phyloP scores from a whole-genome alignment of 352 stramenopile genomes.

The Blastocystis sp. region DNA sequence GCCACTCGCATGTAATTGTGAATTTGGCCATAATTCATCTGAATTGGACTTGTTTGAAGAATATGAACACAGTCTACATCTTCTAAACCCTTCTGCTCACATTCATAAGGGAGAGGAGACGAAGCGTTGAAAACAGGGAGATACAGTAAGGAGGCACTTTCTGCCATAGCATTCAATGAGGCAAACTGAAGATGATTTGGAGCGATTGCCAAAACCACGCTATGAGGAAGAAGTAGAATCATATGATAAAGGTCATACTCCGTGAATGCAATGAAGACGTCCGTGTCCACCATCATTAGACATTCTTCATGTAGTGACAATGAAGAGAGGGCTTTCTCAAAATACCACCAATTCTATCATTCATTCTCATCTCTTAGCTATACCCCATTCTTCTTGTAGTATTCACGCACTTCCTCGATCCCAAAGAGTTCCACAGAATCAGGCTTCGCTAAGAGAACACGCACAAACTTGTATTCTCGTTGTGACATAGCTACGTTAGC shows the following conservation, averaged over 20 bases:
- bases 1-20: constrained; percentile 24
- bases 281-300: not conserved
- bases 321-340: not conserved
- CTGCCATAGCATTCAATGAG: not conserved
- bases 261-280: not conserved
- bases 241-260: not conserved
- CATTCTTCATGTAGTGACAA: not conserved
- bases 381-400: constrained; percentile 10
- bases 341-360: constrained; percentile 37
- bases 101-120: not conserved
- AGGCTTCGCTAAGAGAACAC: not conserved
- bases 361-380: not conserved
- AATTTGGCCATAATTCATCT: constrained; percentile 5
- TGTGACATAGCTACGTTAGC: not conserved
- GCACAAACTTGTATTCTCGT: not conserved
- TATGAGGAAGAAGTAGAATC: not conserved
- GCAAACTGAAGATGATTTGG: not conserved
- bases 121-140: not conserved
- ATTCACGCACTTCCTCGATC: not conserved
- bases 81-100: not conserved
- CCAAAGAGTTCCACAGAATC: not conserved
- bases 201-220: not conserved
- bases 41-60: not conserved
- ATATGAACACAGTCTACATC: not conserved
- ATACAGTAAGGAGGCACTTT: not conserved